Base-by-base conservation (phyloP, 2,329 filamentous ascomycete genomes). In the Teratosphaeria destructans region DNA sequence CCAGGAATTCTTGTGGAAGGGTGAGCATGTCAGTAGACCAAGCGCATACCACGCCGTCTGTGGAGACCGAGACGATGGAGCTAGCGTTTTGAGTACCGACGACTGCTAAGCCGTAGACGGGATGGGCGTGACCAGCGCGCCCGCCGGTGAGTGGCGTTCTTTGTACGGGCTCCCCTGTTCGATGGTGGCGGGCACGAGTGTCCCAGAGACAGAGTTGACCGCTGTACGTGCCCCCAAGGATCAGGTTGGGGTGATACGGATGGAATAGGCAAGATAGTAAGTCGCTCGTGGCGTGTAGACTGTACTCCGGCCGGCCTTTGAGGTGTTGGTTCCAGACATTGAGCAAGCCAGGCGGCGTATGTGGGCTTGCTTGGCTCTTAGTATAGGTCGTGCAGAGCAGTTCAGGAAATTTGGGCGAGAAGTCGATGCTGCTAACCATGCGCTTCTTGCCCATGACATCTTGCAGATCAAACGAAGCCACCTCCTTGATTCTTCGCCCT, bases 21-120 rank as follows among this genome's bases (percentile, higher is more conserved):
- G 93, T 90, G 62, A 99, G 88, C 85, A 99, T 97, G 73, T 99
- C 95, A 64, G 96, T 90, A 59, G 89, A 92, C 94, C 94, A 99
- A 55, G 92, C 90, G 74, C 94, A 99, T 52, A 97, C 90, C 10
- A 95, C 90, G 58, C 94, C 94, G 71, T 99, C 94, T 0, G 94
- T 99, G 1, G 91, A 96, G 72, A 90, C 93, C 37, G 92, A 96
- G 67, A 99, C 89, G 72, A 99, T 96, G 74, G 97, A 99, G 78
- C 96, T 96, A 61, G 94, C 94, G 73, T 99, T 99, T 71, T 97
- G 94, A 0, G 95, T 99, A 64, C 94, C 94, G 56, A 99, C 90
- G 59, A 99, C 95, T 63, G 94, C 89, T 60, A 99, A 85, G 47
- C 88, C 91, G 78, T 99, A 99, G 64, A 99, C 89, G 0, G 94